phyloP scores from a whole-genome alignment of 352 stramenopile genomes.

The Bremia lactucae region DNA sequence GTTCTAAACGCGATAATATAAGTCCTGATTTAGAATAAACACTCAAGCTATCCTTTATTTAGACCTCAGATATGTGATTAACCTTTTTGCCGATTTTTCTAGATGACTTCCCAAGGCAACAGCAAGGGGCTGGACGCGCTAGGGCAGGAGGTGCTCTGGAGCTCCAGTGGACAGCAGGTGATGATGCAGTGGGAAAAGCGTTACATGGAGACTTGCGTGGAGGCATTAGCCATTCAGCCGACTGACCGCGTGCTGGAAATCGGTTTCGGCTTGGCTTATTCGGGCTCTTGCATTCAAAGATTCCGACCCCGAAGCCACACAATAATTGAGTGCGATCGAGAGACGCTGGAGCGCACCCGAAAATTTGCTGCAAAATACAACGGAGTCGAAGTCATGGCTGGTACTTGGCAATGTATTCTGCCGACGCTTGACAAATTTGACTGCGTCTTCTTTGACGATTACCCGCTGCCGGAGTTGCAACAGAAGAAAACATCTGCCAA shows the following conservation, averaged over 20 bases:
- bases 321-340: conserved; percentile 72
- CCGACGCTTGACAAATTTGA: conserved; percentile 46
- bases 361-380: conserved; percentile 30
- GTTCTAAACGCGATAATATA: too few relatives aligned
- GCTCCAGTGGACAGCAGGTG: conserved; percentile 67
- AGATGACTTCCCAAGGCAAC: conserved; percentile 38
- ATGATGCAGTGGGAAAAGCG: conserved; percentile 85
- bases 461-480: conserved; percentile 50
- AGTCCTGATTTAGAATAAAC: too few relatives aligned
- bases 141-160: conserved; percentile 42
- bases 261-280: conserved; percentile 80
- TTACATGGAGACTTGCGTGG: conserved; percentile 75
- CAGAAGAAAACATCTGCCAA: neutral
- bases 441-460: conserved; percentile 81
- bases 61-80: too few relatives aligned
- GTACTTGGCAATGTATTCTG: conserved; percentile 61
- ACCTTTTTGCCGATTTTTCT: too few relatives aligned
- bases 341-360: conserved; percentile 34
- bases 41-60: too few relatives aligned
- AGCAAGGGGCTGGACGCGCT: conserved; percentile 28
- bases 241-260: conserved; percentile 72
- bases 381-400: conserved; percentile 39
- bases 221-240: conserved; percentile 36
- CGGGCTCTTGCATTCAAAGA: conserved; percentile 55
- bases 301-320: conserved; percentile 42